Evolutionary conservation across 2,329 filamentous ascomycete species (phyloP), one percentile per base, ranked within the genome.

Genomic region (Aspergillus fijiensis): DNA sequence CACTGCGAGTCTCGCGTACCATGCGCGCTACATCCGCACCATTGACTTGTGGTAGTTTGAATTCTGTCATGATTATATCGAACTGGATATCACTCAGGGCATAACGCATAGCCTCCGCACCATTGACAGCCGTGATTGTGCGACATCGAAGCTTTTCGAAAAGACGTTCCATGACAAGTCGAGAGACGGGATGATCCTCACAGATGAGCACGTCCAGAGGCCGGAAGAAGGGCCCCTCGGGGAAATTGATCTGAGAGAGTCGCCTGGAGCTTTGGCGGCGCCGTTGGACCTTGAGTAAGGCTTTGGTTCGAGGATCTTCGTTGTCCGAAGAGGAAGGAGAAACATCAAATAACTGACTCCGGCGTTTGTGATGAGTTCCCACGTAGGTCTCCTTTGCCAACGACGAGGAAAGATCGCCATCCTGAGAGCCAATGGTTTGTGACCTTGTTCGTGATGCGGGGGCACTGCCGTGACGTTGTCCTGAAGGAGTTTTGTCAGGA

Each of bases 251-350:
- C 70, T 96, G 92, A 0, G 95, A 99, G 71, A 98, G 85, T 53
- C 95, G 87, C 21, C 95, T 85, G n/a, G 94, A 96, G 74, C 93
- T 97, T 74, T 98, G 94, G n/a, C 95, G 87, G 10, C 94, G 89
- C 39, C 94, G 85, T 72, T 99, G 95, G 4, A 99, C 94, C 55
- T 96, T 91, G 49, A 99, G 84, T 11, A 98, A 82, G 52, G 90
- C 92, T 73, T 93, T 96, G 7, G 93, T 90, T 69, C 96, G 91
- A 49, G 94, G 90, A 53, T 96, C 92, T 77, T 99, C 95, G 61
- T 96, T 99, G 72, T 99, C 95, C 0, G 95, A 99, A 0, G 94
- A 98, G 0, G 95, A 98, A 3, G 95, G 95, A 2, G 95, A 99
- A 77, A 97, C 90, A 73, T 98, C 94, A 68, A 98, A 92, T 2